These are phyloP conservation scores for Coniochaeta prunicola DNA, from an alignment of 2,329 filamentous ascomycete genomes.

Conservation along the genomic window DNA sequence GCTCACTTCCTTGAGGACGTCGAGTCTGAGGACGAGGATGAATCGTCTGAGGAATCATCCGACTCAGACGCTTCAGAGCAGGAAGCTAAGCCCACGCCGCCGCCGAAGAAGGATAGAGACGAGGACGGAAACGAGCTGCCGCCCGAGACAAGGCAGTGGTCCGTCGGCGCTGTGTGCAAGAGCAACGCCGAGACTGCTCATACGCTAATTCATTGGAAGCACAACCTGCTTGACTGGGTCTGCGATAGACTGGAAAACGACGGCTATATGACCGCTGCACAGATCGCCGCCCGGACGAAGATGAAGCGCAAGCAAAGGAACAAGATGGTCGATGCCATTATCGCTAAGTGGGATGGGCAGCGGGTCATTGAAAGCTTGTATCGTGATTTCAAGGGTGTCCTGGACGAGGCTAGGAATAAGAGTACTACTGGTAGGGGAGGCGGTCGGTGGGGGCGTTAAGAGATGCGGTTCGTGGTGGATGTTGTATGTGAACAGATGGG, in stretches of 20 bases:
- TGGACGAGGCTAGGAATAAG: conserved; percentile 49
- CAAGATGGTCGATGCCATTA: conserved; percentile 54
- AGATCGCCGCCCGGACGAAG: conserved; percentile 53
- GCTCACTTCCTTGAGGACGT: conserved; percentile 49
- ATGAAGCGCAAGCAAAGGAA: conserved; percentile 53
- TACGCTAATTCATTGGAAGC: conserved; percentile 68
- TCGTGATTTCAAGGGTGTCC: conserved; percentile 54
- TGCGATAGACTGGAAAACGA: conserved; percentile 51
- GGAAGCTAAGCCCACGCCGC: conserved; percentile 6
- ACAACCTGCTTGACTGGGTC: conserved; percentile 66
- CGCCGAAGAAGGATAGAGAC: conserved; percentile 25
- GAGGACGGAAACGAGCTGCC: conserved; percentile 29
- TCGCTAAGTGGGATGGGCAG: conserved; percentile 51
- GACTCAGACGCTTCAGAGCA: conserved; percentile 18
- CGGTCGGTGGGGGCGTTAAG: conserved; percentile 5
- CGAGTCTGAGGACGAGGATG: conserved; percentile 21
- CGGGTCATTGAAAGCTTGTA: conserved; percentile 39
- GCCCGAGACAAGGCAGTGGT: conserved; percentile 30
- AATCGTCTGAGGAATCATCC: conserved; percentile 9
- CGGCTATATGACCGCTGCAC: conserved; percentile 48
- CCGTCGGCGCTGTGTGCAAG: conserved; percentile 31
- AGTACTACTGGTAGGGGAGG: conserved; percentile 19
- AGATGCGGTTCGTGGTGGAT: neutral
- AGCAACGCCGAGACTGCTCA: conserved; percentile 61
- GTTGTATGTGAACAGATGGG: neutral